Evolutionary conservation across 2,329 filamentous ascomycete species (phyloP), one percentile per base, ranked within the genome.

Genomic region (Lachnellula arida): DNA sequence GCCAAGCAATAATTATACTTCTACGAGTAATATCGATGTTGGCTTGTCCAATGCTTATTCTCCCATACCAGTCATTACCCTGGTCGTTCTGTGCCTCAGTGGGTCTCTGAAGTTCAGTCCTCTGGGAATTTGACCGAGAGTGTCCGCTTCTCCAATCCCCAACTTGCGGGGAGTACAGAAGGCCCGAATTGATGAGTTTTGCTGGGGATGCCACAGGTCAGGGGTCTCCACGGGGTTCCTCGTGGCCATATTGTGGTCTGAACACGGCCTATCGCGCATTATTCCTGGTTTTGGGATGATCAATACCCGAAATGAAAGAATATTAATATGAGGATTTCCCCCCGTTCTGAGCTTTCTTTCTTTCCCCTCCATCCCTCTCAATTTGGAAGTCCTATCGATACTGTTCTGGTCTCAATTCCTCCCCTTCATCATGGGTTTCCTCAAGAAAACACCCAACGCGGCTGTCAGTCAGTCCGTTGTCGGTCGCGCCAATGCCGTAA

Each of bases 401-500:
- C 17, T 19, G 11, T 34, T 34, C 12, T 37, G 14, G 12, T 12
- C 34, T 25, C 4, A 28, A 9, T 5, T 32, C 23, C 44, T 22
- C 17, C 14, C 9, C 17, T 28, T 5, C 15, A 53, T 17, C 15
- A 53, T 53, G 50, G 50, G 25, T 34, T 23, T 44, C 22, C 17
- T 55, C 42, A 49, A 42, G 25, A 55, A 51, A 40, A 40, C 54
- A 17, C 34, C 19, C 28, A 44, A 58, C 7, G 43, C 56, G 22
- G 39, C 34, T 40, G 49, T 55, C 63, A 70, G 67, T 61, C 71
- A 73, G 60, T 73, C 72, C 17, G 66, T 73, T 25, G 72, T 74
- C 55, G 72, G 68, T 51, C 70, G 72, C 48, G 51, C 64, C 60
- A 72, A 72, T 58, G 72, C 72, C 48, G 66, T 67, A 39, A 74